Evolutionary conservation across 495 filamentous ascomycete species (phyloP).

Genomic region (Elaphomyces granulatus): DNA sequence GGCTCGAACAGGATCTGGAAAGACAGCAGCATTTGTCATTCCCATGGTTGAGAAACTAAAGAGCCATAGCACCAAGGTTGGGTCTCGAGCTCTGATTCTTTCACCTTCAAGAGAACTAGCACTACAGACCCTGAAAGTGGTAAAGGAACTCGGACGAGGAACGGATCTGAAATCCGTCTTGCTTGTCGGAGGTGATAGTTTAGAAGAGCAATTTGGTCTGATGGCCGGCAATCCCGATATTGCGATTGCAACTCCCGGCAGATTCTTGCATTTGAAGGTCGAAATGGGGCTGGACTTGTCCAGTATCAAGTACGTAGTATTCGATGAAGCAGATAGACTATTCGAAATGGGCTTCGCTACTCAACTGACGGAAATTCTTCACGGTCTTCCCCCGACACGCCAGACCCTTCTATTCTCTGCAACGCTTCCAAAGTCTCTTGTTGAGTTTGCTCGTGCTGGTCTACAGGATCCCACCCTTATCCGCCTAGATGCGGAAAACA

Average conservation of each 20-base stretch:
- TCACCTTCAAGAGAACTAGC: slow-evolving; percentile 89
- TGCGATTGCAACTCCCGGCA: slow-evolving; percentile 88
- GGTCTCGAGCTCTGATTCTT: slow-evolving; percentile 69
- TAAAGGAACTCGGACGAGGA: slow-evolving; percentile 82
- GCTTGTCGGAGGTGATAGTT: slow-evolving; percentile 83
- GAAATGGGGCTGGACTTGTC: slow-evolving; percentile 85
- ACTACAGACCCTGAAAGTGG: slow-evolving; percentile 87
- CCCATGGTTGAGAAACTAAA: slow-evolving; percentile 94
- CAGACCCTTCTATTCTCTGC: slow-evolving; percentile 94
- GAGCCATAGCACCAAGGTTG: slow-evolving; percentile 72
- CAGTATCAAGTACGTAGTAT: slow-evolving; percentile 81
- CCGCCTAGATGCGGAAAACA: slow-evolving; percentile 83
- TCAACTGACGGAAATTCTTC: slow-evolving; percentile 84
- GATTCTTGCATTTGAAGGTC: slow-evolving; percentile 88
- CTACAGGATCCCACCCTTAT: slow-evolving; percentile 79
- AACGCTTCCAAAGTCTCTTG: slow-evolving; percentile 80
- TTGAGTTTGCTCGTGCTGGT: slow-evolving; percentile 90
- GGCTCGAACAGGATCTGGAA: slow-evolving; percentile 93
- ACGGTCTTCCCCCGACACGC: slow-evolving; percentile 65
- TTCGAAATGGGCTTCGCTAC: slow-evolving; percentile 98
- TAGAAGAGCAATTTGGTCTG: slow-evolving; percentile 89
- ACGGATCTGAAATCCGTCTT: slow-evolving; percentile 81
- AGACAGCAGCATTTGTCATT: slow-evolving; percentile 94
- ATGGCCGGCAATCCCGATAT: slow-evolving; percentile 95
- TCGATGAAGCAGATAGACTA: slow-evolving; percentile 90